Evolutionary conservation across 164 flowering plant genomes (phyloP), one percentile per base, ranked within the genome.

Genomic region (Vitis cinerea): DNA sequence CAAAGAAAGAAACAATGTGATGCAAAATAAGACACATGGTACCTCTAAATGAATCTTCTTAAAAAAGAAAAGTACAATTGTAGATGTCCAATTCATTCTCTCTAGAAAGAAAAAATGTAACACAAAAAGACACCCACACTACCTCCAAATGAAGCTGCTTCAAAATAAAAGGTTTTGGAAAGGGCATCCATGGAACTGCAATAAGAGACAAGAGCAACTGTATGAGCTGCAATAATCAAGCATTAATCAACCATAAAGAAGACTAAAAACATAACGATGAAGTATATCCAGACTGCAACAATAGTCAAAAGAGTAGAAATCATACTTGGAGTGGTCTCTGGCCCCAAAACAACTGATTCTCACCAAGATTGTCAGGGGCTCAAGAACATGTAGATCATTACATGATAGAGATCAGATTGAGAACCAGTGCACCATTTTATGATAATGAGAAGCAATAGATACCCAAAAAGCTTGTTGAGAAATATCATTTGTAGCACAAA

Each of bases 101-200:
- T 23, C 27, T 0, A 10, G 17, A 59, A 59, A 50, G 12, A 50
- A 54, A 4, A 47, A 7, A 50, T 23, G 27, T 23, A 50, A 65
- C 5, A 44, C 44, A 71, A 69, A 19, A 23, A 8, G 44, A 60
- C 29, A 61, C 53, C 67, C 53, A 50, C 2, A 44, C 3, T 83
- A 90, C 95, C 98, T 93, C 97, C 4, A 76, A 65, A 67, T 91
- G 87, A 69, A 69, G 87, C 78, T 81, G 88, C 76, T 79, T 91
- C 84, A 91, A 83, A 72, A 91, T 90, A 72, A 93, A 87, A 68
- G 98, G 97, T 76, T 93, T 93, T 30, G 98, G 98, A 70, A 93
- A 90, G 64, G 91, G 95, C 98, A 93, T 93, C 98, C 98, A 93
- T 63, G 98, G 98, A 79, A 93, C 98, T 65, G 98, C 91, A 78